phyloP scores from a whole-genome alignment of 345 rosid genomes.

The Theobroma cacao region DNA sequence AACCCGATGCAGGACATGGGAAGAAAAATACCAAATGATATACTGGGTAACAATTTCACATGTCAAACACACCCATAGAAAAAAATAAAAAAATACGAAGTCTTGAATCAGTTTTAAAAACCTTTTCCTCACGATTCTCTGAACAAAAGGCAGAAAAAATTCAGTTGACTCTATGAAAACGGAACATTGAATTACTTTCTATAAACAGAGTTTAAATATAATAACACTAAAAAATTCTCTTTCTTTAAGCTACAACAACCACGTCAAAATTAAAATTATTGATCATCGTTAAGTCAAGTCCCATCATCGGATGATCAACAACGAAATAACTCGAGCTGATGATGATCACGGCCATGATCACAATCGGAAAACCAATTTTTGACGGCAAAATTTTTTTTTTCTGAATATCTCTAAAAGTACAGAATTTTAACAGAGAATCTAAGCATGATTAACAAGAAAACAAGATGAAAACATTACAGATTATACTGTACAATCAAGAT shows the following conservation, averaged over 20 bases:
- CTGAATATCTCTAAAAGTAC: not conserved
- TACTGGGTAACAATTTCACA: not conserved
- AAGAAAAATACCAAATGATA: not conserved
- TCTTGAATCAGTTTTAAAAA: not conserved
- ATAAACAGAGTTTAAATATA: not conserved
- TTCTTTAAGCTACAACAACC: not conserved
- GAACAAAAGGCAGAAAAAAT: not conserved
- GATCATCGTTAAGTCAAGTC: not conserved
- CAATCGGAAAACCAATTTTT: not conserved
- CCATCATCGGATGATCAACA: not conserved
- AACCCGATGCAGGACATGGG: not conserved
- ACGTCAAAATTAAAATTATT: not conserved
- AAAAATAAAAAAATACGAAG: not conserved
- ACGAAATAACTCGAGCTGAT: not conserved
- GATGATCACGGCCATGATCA: not conserved
- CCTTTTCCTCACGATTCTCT: not conserved
- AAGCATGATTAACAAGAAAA: not conserved
- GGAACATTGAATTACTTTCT: not conserved
- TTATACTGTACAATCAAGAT: constrained; percentile 15
- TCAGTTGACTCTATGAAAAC: not conserved
- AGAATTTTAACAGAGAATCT: not conserved
- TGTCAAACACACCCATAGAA: not conserved
- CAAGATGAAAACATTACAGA: constrained; percentile 3
- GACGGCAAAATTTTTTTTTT: not conserved
- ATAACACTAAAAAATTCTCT: not conserved